phyloP scores from a whole-genome alignment of 768 basidiomycete species.

The Panaeolus papilionaceus region DNA sequence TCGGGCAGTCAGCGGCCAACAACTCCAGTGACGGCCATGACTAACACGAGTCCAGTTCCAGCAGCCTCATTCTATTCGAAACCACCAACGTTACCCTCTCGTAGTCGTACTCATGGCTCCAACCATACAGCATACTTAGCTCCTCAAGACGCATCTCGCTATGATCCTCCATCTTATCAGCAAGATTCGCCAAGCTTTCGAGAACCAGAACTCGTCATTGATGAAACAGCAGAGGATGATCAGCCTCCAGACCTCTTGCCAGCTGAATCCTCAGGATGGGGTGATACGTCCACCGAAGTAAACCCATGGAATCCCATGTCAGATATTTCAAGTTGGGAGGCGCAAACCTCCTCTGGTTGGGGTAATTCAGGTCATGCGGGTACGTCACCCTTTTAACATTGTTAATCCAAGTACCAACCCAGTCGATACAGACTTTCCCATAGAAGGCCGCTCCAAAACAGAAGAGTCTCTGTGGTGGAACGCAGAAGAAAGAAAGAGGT shows the following conservation, averaged over 20 bases:
- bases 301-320: slow-evolving; percentile 11
- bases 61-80: slow-evolving; percentile 47
- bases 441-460: slow-evolving; percentile 62
- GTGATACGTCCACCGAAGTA: slow-evolving; percentile 26
- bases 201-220: slow-evolving; percentile 61
- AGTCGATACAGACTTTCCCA: slow-evolving; percentile 42
- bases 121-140: slow-evolving; percentile 47
- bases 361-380: slow-evolving; percentile 16
- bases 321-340: slow-evolving; percentile 1
- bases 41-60: slow-evolving; percentile 37
- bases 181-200: slow-evolving; percentile 45
- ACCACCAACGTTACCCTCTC: slow-evolving; percentile 45
- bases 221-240: slow-evolving; percentile 44
- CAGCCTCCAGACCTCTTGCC: slow-evolving; percentile 47
- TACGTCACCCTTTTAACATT: slow-evolving; percentile 26
- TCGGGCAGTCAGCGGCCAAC: slow-evolving; percentile 34
- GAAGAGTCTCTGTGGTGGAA: slow-evolving; percentile 82
- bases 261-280: slow-evolving; percentile 31
- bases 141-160: slow-evolving; percentile 44
- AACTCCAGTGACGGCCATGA: slow-evolving; percentile 48
- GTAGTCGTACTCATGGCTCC: slow-evolving; percentile 49
- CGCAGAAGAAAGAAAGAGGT: slow-evolving; percentile 46
- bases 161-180: slow-evolving; percentile 33
- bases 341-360: slow-evolving; percentile 2
- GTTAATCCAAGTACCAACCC: slow-evolving; percentile 26